Conservation (phyloP, 768 basidiomycete species). For the Suillus cothurnatus region DNA sequence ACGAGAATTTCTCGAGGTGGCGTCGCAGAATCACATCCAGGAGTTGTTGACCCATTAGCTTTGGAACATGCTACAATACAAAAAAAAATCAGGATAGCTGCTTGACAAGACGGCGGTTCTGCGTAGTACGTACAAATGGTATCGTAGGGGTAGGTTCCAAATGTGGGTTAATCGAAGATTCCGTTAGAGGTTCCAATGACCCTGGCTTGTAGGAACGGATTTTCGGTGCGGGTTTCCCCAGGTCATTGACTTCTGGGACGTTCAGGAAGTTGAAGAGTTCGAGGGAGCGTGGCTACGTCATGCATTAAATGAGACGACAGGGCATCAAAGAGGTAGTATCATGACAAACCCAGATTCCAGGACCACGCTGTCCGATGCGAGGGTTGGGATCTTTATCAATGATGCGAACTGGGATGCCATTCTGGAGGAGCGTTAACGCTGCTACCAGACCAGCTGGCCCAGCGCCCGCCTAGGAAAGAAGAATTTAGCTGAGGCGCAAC, state of each 20-base stretch:
- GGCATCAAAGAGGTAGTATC: neutral
- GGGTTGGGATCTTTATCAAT: constrained; percentile 22
- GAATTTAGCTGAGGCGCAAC: neutral
- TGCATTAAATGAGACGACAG: neutral
- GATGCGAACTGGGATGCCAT: constrained; percentile 25
- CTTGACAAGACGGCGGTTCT: neutral
- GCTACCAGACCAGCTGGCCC: constrained; percentile 49
- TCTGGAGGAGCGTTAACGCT: constrained; percentile 39
- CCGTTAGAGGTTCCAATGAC: neutral
- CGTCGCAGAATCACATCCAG: constrained; percentile 31
- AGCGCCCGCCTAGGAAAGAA: constrained; percentile 41
- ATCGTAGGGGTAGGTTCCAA: constrained; percentile 22
- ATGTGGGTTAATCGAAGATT: constrained; percentile 19
- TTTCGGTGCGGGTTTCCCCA: constrained; percentile 27
- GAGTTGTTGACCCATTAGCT: constrained; percentile 23
- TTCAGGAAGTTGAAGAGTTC: constrained; percentile 43
- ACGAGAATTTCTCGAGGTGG: constrained; percentile 24
- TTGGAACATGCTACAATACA: constrained; percentile 14
- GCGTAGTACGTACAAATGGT: constrained; percentile 26
- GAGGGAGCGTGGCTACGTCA: constrained; percentile 41
- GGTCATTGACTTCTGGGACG: constrained; percentile 37
- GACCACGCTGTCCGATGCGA: constrained; percentile 40
- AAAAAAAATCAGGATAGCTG: neutral
- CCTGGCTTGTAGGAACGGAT: constrained; percentile 35
- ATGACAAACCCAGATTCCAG: constrained; percentile 36